Conservation (phyloP, 2,329 filamentous ascomycete genomes). For the Sporothrix sp. region DNA sequence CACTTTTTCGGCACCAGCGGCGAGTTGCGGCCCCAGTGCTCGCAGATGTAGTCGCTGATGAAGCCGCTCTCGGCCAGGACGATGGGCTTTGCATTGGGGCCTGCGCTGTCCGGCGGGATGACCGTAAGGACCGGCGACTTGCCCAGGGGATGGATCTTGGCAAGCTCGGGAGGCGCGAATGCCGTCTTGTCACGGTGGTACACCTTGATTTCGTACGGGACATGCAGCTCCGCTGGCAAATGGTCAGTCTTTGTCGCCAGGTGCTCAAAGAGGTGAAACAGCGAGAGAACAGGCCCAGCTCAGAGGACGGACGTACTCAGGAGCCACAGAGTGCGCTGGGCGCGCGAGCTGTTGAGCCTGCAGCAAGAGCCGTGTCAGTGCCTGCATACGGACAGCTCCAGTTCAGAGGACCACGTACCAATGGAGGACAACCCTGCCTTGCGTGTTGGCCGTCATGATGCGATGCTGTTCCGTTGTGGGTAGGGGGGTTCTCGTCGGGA, state of each 20-base stretch:
- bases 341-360: constrained; percentile 76
- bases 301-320: constrained; percentile 30
- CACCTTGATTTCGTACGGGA: constrained; percentile 70
- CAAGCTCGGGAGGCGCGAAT: constrained; percentile 67
- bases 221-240: constrained; percentile 65
- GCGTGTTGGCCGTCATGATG: background rate
- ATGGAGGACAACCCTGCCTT: constrained; percentile 12
- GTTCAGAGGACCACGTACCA: too few species aligned
- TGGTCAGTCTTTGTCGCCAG: too few species aligned
- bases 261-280: background rate
- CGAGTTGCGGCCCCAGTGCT: constrained; percentile 43
- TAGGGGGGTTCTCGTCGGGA: too few species aligned
- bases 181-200: constrained; percentile 56
- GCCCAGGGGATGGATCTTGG: constrained; percentile 71
- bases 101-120: constrained; percentile 27
- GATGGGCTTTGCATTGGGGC: constrained; percentile 29
- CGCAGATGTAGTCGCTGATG: constrained; percentile 73
- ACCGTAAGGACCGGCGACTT: constrained; percentile 76
- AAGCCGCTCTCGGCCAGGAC: constrained; percentile 74
- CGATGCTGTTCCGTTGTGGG: too few species aligned
- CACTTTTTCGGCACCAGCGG: constrained; percentile 44
- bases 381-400: too few species aligned
- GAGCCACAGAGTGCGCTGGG: constrained; percentile 77
- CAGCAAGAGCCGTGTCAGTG: too few species aligned
- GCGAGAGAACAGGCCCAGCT: background rate